These are phyloP conservation scores for Fusarium dimerum DNA, from an alignment of 2,329 filamentous ascomycete species.

Conservation along the genomic window DNA sequence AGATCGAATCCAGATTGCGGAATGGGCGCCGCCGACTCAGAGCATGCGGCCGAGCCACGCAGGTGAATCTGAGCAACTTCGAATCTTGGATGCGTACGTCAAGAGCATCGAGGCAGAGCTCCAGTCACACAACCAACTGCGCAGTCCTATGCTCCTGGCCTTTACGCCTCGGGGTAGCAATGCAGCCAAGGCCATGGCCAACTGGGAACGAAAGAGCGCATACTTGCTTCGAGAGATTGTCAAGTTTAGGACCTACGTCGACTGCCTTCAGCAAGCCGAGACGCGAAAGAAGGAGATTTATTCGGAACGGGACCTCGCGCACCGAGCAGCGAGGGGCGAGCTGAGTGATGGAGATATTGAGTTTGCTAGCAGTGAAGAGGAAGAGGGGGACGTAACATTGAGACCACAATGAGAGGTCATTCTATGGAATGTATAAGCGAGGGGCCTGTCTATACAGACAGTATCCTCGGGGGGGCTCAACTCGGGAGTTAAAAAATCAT, in stretches of 20 bases:
- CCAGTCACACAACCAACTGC: constrained; percentile 82
- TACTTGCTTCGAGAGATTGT: constrained; percentile 93
- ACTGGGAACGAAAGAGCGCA: constrained; percentile 95
- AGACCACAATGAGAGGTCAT: constrained; percentile 27
- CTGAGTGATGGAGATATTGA: constrained; percentile 43
- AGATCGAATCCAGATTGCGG: constrained; percentile 79
- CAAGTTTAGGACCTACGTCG: constrained; percentile 95
- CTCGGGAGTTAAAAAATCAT: too few species aligned
- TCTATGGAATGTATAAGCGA: too few species aligned
- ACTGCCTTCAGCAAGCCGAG: constrained; percentile 74
- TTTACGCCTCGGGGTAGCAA: constrained; percentile 86
- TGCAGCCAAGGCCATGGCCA: constrained; percentile 80
- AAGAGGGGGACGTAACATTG: constrained; percentile 39
- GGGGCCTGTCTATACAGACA: neutral
- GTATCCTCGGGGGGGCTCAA: too few species aligned
- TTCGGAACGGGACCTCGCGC: constrained; percentile 54
- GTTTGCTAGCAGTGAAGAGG: constrained; percentile 32
- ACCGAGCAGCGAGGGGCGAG: constrained; percentile 50
- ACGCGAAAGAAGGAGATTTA: constrained; percentile 71
- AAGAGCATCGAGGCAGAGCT: constrained; percentile 83
- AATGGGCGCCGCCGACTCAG: constrained; percentile 88
- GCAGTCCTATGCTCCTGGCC: constrained; percentile 83
- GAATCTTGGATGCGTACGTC: constrained; percentile 75
- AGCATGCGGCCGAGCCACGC: constrained; percentile 84
- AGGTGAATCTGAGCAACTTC: constrained; percentile 78